Evolutionary conservation across 2,329 filamentous ascomycete genomes (phyloP).

Genomic region (Penicillium sclerotiorum): DNA sequence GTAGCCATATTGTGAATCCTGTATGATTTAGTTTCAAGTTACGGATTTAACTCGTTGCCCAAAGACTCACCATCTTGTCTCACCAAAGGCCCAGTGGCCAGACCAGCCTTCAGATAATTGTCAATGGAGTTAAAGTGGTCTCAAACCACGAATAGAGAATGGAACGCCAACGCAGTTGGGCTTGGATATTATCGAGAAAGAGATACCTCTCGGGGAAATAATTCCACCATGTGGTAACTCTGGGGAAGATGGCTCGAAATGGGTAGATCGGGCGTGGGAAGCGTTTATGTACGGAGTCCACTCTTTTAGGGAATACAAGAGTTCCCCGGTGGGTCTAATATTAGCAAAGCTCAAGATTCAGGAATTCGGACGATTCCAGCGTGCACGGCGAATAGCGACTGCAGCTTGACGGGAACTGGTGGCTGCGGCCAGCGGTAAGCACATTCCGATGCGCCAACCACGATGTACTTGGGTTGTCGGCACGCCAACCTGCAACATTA

Average conservation of each 20-base stretch:
- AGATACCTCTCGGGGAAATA: background rate
- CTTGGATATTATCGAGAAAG: background rate
- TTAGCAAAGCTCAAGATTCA: background rate
- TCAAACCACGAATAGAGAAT: background rate
- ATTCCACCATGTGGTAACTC: constrained; percentile 2
- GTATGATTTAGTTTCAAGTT: background rate
- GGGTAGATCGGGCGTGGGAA: constrained; percentile 6
- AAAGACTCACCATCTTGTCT: constrained; percentile 11
- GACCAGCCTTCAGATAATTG: background rate
- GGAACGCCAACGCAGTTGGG: background rate
- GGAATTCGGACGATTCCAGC: constrained; percentile 8
- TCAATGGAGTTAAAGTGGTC: background rate
- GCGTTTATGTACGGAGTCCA: constrained; percentile 16
- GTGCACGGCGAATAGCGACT: constrained; percentile 9
- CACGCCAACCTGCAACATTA: constrained; percentile 16
- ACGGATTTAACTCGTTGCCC: background rate
- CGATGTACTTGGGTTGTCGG: constrained; percentile 9
- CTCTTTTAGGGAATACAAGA: background rate
- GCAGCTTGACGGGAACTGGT: constrained; percentile 7
- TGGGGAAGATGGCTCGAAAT: constrained; percentile 3
- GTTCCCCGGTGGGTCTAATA: constrained; percentile 12
- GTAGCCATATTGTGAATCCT: constrained; percentile 8
- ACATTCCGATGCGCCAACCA: constrained; percentile 6
- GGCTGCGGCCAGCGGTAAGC: constrained; percentile 15
- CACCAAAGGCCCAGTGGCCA: background rate